Percentiles rank a stretch among this genome's conserved stretches.
phyloP scores from a whole-genome alignment of 2,329 filamentous ascomycete species.

The Pseudogymnoascus sp. region DNA sequence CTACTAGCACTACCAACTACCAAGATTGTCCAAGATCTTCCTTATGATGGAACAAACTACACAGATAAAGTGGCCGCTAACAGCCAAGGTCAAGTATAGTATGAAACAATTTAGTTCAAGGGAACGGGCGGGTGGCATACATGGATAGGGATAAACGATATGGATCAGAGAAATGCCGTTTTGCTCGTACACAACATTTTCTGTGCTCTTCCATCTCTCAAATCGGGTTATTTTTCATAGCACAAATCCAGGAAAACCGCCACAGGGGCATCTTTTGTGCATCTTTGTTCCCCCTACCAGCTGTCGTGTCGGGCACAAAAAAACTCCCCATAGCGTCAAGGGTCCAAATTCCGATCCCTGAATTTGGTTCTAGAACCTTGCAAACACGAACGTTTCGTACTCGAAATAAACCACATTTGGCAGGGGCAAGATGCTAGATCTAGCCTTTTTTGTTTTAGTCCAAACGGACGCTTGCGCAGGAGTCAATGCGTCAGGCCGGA shows the following conservation, averaged over 20 bases:
- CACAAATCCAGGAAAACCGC: neutral
- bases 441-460: neutral
- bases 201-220: neutral
- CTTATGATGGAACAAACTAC: neutral
- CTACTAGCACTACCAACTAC: neutral
- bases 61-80: constrained; percentile 2
- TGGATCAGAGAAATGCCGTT: neutral
- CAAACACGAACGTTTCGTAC: neutral
- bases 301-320: neutral
- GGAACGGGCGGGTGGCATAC: neutral
- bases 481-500: constrained; percentile 3
- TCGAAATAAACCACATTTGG: neutral
- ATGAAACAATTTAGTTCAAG: neutral
- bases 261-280: neutral
- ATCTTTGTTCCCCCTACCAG: neutral
- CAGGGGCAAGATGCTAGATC: neutral
- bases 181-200: neutral
- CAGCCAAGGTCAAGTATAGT: neutral
- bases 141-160: neutral
- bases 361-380: neutral
- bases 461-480: constrained; percentile 7
- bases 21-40: neutral
- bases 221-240: neutral
- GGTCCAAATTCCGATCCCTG: constrained; percentile 1
- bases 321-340: neutral